Base-by-base conservation (phyloP, 768 basidiomycete genomes). In the Dentipellis fragilis region DNA sequence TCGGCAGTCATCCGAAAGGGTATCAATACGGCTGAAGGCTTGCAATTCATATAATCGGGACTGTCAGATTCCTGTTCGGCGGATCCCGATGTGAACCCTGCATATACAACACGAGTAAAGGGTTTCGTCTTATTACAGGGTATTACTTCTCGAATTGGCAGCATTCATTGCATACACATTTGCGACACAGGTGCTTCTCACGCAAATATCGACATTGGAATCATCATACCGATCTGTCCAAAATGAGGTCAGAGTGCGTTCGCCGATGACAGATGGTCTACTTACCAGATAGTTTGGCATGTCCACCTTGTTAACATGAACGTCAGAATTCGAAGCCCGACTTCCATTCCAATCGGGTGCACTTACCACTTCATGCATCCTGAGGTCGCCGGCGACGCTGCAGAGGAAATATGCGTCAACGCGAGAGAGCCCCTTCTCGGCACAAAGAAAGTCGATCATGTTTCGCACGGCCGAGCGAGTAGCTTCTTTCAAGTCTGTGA, bases 391-490 rank as follows among this genome's bases (percentile, higher is more conserved):
- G 0, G 75, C 79, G 49, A 83, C 76, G 59, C 82, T 82, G 60
- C 80, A 81, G 0, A 83, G 69, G 69, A 83, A 80, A 57, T 84
- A 84, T 40, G 80, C 80, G 3, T 76, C 79, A 5, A 72, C 71
- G n/a, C 72, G 65, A 36, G 62, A 61, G 49, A 83, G 60, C 17
- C 69, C 69, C 56, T 75, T 71, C 55, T 79, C 75, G 0, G 63
- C 67, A n/a, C 62, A 65, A 12, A 84, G 66, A 59, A 75, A 80
- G 8, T 69, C 65, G 48, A 84, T 80, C 83, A 84, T 84, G 55
- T 75, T 68, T 36, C 80, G 74, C 11, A 79, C 77, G 6, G 83
- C 81, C 9, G 75, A 68, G 19, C 80, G 77, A 1, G 78, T 75
- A 8, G 81, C 80, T 55, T 80, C 76, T 21, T 73, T 72, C 39